These are phyloP conservation scores for Insectozyma bohioensis DNA, from an alignment of 1,139 yeast genomes.

Conservation along the genomic window DNA sequence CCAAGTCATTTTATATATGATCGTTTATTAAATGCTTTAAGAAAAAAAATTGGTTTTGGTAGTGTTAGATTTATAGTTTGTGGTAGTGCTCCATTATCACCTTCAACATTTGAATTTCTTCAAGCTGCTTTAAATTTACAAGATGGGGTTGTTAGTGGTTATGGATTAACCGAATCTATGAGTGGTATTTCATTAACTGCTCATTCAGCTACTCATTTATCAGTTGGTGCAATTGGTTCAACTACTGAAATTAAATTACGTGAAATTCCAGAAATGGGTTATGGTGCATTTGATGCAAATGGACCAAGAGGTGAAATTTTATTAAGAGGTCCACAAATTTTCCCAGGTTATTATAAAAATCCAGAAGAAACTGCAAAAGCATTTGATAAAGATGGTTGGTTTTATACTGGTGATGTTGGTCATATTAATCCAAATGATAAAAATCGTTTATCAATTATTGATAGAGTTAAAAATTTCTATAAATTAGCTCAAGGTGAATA, in stretches of 20 bases:
- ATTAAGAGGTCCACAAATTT: slow-evolving; percentile 40
- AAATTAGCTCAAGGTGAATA: slow-evolving; percentile 47
- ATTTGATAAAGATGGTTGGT: slow-evolving; percentile 56
- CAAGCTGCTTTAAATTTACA: slow-evolving; percentile 32
- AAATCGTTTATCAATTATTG: slow-evolving; percentile 33
- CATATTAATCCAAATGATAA: slow-evolving; percentile 20
- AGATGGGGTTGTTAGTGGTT: slow-evolving; percentile 40
- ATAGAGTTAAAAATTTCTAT: slow-evolving; percentile 44
- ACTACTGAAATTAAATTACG: slow-evolving; percentile 36
- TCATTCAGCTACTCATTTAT: slow-evolving; percentile 34
- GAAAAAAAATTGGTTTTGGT: slow-evolving; percentile 37
- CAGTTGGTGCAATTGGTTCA: slow-evolving; percentile 37
- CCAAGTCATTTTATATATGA: slow-evolving; percentile 32
- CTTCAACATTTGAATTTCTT: slow-evolving; percentile 39
- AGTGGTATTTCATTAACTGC: slow-evolving; percentile 37
- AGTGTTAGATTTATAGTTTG: slow-evolving; percentile 26
- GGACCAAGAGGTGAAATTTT: slow-evolving; percentile 44
- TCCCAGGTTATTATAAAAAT: slow-evolving; percentile 35
- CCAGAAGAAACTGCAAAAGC: slow-evolving; percentile 41
- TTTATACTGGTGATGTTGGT: slow-evolving; percentile 42
- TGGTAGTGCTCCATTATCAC: slow-evolving; percentile 46
- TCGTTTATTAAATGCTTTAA: slow-evolving; percentile 23
- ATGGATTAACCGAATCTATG: slow-evolving; percentile 47
- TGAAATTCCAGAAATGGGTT: slow-evolving; percentile 42
- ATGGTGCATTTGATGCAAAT: slow-evolving; percentile 25